Evolutionary conservation across 371 early-diverging fungal species (phyloP).

Genomic region (Dentiscutata heterogama): DNA sequence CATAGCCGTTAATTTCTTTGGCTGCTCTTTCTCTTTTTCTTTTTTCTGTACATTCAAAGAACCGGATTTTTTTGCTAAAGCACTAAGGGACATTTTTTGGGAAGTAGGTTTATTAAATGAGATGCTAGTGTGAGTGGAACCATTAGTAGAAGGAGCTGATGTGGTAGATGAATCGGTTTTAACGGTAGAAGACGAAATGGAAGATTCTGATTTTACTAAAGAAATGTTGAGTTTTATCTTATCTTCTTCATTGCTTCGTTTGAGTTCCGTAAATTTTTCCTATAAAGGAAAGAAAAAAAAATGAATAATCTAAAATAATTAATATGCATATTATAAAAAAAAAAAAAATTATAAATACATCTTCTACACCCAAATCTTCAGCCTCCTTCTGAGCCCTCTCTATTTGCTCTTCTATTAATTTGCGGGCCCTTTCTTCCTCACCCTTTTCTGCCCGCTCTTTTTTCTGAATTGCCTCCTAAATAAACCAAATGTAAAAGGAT

Average conservation of each 20-base stretch:
- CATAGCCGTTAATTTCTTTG: conserved; percentile 38
- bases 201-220: conserved; percentile 46
- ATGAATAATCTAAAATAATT: background rate
- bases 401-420: conserved; percentile 84
- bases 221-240: conserved; percentile 73
- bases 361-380: conserved; percentile 55
- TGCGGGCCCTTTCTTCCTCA: conserved; percentile 87
- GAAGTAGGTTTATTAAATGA: conserved; percentile 35
- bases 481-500: background rate
- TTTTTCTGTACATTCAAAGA: background rate
- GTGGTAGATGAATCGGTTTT: conserved; percentile 10
- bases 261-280: conserved; percentile 67
- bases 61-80: conserved; percentile 40
- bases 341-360: conserved; percentile 48
- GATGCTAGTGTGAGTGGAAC: conserved; percentile 5
- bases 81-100: conserved; percentile 38
- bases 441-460: conserved; percentile 84
- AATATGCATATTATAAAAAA: background rate
- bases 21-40: conserved; percentile 26
- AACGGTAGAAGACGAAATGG: background rate
- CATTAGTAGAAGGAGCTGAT: background rate
- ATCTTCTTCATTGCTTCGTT: conserved; percentile 66
- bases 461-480: conserved; percentile 82
- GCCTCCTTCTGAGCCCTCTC: conserved; percentile 71
- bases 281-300: background rate